These are phyloP conservation scores for Lyophyllum decastes DNA, from an alignment of 768 basidiomycete species.

Conservation along the genomic window DNA sequence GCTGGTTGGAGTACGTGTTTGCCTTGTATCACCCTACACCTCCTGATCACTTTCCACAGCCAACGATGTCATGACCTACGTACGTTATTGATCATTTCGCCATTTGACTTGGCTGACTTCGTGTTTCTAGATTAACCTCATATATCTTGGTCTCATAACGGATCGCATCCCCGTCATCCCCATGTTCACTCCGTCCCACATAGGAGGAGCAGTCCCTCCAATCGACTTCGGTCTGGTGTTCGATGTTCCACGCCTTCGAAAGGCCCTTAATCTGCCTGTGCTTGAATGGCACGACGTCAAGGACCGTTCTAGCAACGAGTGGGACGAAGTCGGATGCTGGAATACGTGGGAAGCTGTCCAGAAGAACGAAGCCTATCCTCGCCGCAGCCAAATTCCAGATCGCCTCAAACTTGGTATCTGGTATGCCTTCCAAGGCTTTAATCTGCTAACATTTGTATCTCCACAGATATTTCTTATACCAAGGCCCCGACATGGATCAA, in stretches of 20 bases:
- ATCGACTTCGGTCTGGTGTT: constrained; percentile 63
- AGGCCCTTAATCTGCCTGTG: constrained; percentile 44
- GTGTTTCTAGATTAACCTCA: constrained; percentile 45
- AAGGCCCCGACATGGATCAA: constrained; percentile 50
- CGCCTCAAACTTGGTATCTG: constrained; percentile 42
- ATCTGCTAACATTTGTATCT: constrained; percentile 17
- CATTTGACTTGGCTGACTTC: background rate
- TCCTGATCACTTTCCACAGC: constrained; percentile 38
- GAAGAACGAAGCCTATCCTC: constrained; percentile 36
- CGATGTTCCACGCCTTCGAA: constrained; percentile 53
- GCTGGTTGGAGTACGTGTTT: constrained; percentile 72
- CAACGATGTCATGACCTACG: constrained; percentile 79
- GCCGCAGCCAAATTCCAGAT: constrained; percentile 35
- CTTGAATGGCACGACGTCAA: constrained; percentile 71
- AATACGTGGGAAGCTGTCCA: constrained; percentile 52
- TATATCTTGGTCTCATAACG: constrained; percentile 61
- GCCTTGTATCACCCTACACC: constrained; percentile 1
- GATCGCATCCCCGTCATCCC: constrained; percentile 60
- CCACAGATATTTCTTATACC: constrained; percentile 54
- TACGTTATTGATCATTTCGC: constrained; percentile 16
- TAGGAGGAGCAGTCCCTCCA: constrained; percentile 47
- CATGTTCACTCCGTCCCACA: constrained; percentile 59
- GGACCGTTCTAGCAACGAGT: constrained; percentile 34
- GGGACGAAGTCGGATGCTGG: constrained; percentile 61
- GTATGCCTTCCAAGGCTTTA: background rate